These are phyloP conservation scores for Paecilomyces dactylethromorphus DNA, from an alignment of 2,329 filamentous ascomycete genomes.

Conservation along the genomic window DNA sequence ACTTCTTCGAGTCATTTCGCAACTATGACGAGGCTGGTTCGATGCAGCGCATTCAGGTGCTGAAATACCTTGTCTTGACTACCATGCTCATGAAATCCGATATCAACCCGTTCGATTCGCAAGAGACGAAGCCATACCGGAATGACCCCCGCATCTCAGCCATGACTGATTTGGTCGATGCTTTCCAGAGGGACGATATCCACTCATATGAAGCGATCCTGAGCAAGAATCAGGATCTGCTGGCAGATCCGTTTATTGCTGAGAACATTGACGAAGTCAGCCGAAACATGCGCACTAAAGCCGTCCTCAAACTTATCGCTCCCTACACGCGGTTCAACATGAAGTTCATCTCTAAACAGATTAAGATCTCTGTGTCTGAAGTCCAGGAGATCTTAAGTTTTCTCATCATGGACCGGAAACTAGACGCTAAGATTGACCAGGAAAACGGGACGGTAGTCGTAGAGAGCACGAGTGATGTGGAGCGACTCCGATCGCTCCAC, in stretches of 20 bases:
- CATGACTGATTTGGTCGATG: constrained; percentile 95
- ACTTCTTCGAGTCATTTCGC: constrained; percentile 98
- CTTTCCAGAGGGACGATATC: constrained; percentile 93
- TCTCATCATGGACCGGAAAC: constrained; percentile 82
- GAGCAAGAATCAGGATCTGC: constrained; percentile 77
- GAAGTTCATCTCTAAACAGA: constrained; percentile 76
- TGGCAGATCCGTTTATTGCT: constrained; percentile 90
- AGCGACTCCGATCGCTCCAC: constrained; percentile 64
- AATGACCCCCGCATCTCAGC: constrained; percentile 90
- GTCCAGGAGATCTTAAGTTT: constrained; percentile 95
- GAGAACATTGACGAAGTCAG: constrained; percentile 99
- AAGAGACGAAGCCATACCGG: constrained; percentile 97
- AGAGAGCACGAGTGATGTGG: constrained; percentile 62
- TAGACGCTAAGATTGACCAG: constrained; percentile 85
- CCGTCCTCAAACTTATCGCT: constrained; percentile 83
- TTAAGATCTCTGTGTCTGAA: constrained; percentile 78
- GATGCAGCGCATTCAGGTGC: constrained; percentile 89
- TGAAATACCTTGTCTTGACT: constrained; percentile 92
- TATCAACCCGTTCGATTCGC: constrained; percentile 98
- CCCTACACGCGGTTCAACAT: constrained; percentile 92
- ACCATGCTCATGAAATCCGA: constrained; percentile 98
- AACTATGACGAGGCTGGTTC: constrained; percentile 99
- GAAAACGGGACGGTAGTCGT: constrained; percentile 78
- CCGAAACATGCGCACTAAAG: constrained; percentile 95
- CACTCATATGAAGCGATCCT: constrained; percentile 84